phyloP scores from a whole-genome alignment of 2,329 filamentous ascomycete species.

The Paracorniculantispora psalliotae region DNA sequence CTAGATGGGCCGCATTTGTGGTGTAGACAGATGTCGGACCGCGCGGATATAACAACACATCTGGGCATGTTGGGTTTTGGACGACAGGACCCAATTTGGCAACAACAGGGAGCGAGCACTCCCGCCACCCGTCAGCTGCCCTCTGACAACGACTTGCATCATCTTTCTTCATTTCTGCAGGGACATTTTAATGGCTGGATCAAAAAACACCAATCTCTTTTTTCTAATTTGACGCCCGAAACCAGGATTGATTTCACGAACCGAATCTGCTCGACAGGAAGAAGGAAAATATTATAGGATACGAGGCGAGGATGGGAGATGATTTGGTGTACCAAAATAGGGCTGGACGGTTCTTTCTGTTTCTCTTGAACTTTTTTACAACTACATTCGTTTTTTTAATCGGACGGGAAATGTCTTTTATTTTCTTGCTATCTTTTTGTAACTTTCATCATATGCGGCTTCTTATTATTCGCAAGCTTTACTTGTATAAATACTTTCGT shows the following conservation, averaged over 20 bases:
- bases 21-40: not conserved
- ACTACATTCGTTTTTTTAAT: not conserved
- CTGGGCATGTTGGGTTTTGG: conserved; percentile 2
- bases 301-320: not conserved
- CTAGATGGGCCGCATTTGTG: not conserved
- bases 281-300: not conserved
- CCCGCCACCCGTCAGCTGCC: conserved; percentile 8
- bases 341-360: not conserved
- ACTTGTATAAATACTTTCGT: conserved; percentile 6
- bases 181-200: not conserved
- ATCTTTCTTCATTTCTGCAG: not conserved
- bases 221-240: not conserved
- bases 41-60: not conserved
- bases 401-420: not conserved
- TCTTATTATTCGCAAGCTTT: not conserved
- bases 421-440: not conserved
- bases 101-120: conserved; percentile 6
- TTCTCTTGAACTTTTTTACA: too few species aligned
- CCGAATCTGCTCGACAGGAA: not conserved
- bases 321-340: conserved; percentile 1
- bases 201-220: not conserved
- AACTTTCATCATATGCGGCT: not conserved
- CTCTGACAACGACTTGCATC: conserved; percentile 5
- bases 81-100: not conserved
- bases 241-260: not conserved